Base-by-base conservation (phyloP, 192 early-diverging fungal genomes). In the Coemansia sp. region DNA sequence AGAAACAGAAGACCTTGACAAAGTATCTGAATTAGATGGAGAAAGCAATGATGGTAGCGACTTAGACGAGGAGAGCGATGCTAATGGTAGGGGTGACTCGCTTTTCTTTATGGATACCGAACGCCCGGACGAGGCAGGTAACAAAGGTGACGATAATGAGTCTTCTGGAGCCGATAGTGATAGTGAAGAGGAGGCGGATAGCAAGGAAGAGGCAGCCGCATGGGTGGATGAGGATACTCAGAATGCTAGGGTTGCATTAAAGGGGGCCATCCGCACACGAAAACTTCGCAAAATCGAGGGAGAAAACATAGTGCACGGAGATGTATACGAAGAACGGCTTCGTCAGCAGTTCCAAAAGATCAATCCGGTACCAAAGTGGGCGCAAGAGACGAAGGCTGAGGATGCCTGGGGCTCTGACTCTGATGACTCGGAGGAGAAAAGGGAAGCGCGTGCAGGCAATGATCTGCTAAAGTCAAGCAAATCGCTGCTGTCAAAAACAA, bases 351-450 rank as follows among this genome's bases (percentile, higher is more conserved):
- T 90, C 79, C 84, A 90, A 60, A 91, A 91, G 68, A 87, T 97
- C 19, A 84, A 97, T 67, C 94, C 94, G 15, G 87, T 84, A 0
- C 95, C 96, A 0, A 85, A 85, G 56, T 98, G 96, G 97, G 94
- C 95, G 4, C 59, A 48, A 1, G 60, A 64, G 43, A 53, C 65
- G 42, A 69, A 68, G 12, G 61, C 61, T 21, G 61, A 58, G 16
- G 72, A 68, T 16, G 57, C 57, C 37, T 59, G 57, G 57, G 57
- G 15, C 37, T 59, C 66, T n/a, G 82, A 72, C 18, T 77, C 83
- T 16, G 80, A 79, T 23, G 86, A 87, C 38, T 41, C 69, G 38
- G 56, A 78, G n/a, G 57, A 59, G 16, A 53, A n/a, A n/a, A 59
- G n/a, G 39, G n/a, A 41, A n/a, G 18, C 12, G 38, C 68, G 69